Base-by-base conservation (phyloP, 805 yeast species). In the Barnettozyma vustinii region DNA sequence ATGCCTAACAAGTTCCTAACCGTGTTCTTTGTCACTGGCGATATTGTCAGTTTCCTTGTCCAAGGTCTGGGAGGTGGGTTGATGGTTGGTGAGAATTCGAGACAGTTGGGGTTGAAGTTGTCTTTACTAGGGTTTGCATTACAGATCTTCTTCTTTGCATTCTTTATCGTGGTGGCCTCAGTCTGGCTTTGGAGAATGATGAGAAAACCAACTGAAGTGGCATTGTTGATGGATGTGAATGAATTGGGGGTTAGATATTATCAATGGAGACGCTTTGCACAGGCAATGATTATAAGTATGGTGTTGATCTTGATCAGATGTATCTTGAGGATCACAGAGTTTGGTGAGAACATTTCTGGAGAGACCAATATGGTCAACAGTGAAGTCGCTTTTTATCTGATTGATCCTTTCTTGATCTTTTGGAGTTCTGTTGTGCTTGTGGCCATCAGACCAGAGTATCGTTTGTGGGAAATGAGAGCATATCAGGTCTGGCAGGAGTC, bases 341-440 rank as follows among this genome's bases (percentile, higher is more conserved):
- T 46, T 26, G 18, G 30, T 13, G 13, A 33, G 25, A 39, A 40
- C 18, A n/a, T 26, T 10, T 26, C 30, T 26, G 19, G 18, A 5
- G 44, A 43, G 8, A 35, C 37, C 18, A n/a, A 8, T 7, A 19
- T 46, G 30, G 16, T 6, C 7, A n/a, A 13, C 2, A 35, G 35
- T 25, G 48, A 46, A 9, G 36, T 26, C 4, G 41, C 48, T 18
- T 46, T 21, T n/a, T 46, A 46, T n/a, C 13, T 40, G 25, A 46
- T 35, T 9, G 48, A 46, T 23, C 48, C 42, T 5, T 25, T 44
- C 23, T 25, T 25, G 16, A 19, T 44, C 3, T 37, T 37, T 15
- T 8, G 15, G 5, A 26, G 42, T 37, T 45, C 32, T 39, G 7
- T 27, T n/a, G n/a, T 30, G 18, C 21, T 39, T 13, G 26, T 45